Evolutionary conservation across 1,139 yeast species (phyloP), one percentile per base, ranked within the genome.

Genomic region (Candida tropicalis): DNA sequence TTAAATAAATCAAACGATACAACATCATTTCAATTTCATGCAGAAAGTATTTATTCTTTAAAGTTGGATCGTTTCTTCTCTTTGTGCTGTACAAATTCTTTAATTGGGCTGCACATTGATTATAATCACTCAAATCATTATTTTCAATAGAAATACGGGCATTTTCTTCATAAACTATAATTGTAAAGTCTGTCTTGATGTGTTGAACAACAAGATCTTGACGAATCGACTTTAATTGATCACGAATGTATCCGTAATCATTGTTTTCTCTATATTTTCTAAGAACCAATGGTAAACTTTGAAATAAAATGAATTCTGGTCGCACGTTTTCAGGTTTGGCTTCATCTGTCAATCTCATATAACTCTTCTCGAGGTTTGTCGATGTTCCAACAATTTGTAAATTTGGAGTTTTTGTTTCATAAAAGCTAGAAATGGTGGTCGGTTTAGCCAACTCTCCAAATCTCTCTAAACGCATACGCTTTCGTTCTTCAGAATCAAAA

Each of bases 181-280:
- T 79, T 0, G 97, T 80, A 57, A 93, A 87, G 38, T 80, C 84
- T 57, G 83, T 82, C 56, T 84, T 85, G 38, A 93, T 84, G 59
- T 87, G 88, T 63, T 93, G 99, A 7, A 93, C 98, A 4, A 96
- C 87, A 52, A 93, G 67, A 65, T 93, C 99, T 62, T 93, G 99
- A 53, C 99, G 73, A 49, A 93, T 75, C 0, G 97, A 87, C 62
- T 91, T 91, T 59, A 91, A 80, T 62, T 93, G 99, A 62, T 88
- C 95, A 58, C 93, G 86, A 7, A 88, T 66, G 60, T 91, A 93
- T 22, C 84, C 75, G 60, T 93, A 93, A 38, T 74, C 74, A 18
- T 77, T 77, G 6, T 68, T 66, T 16, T 68, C 56, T 10, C 32
- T 35, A 68, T 82, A 84, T 55, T 84, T 84, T 7, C 65, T 59